phyloP scores from a whole-genome alignment of 2,329 filamentous ascomycete genomes.

The Venturia oleaginea region DNA sequence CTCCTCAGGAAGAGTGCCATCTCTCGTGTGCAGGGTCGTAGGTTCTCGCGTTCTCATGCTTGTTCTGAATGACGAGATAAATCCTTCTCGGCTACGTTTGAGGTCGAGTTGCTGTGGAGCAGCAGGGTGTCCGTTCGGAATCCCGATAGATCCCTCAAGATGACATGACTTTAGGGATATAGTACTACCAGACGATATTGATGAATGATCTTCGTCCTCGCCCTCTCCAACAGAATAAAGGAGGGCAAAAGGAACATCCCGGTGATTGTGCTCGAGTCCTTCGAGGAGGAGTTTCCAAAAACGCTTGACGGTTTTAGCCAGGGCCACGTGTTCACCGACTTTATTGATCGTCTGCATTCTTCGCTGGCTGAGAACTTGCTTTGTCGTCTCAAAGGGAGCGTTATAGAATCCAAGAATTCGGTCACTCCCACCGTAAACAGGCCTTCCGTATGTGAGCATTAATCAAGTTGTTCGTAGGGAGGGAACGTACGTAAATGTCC shows the following conservation, averaged over 20 bases:
- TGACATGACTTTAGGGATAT: slow-evolving; percentile 11
- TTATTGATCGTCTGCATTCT: slow-evolving; percentile 31
- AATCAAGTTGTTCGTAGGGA: not conserved
- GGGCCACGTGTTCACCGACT: slow-evolving; percentile 26
- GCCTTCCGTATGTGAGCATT: slow-evolving; percentile 15
- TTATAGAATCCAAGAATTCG: slow-evolving; percentile 25
- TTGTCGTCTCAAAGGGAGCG: slow-evolving; percentile 29
- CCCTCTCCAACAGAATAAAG: slow-evolving; percentile 11
- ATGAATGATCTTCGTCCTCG: slow-evolving; percentile 9
- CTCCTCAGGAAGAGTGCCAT: slow-evolving; percentile 13
- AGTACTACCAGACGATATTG: slow-evolving; percentile 12
- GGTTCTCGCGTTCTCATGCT: slow-evolving; percentile 24
- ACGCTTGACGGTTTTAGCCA: slow-evolving; percentile 24
- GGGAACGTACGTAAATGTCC: slow-evolving; percentile 27
- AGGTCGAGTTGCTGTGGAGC: slow-evolving; percentile 12
- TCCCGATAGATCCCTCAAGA: slow-evolving; percentile 9
- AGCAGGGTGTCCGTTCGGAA: slow-evolving; percentile 12
- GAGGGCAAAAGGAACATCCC: slow-evolving; percentile 13
- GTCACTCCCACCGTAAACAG: slow-evolving; percentile 31
- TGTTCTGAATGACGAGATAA: slow-evolving; percentile 25
- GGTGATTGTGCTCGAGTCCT: slow-evolving; percentile 9
- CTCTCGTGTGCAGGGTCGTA: slow-evolving; percentile 8
- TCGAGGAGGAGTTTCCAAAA: slow-evolving; percentile 36
- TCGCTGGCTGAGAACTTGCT: slow-evolving; percentile 28
- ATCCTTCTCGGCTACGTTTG: slow-evolving; percentile 22